Conservation (phyloP, 2,329 filamentous ascomycete species). For the Nothophoma quercina region DNA sequence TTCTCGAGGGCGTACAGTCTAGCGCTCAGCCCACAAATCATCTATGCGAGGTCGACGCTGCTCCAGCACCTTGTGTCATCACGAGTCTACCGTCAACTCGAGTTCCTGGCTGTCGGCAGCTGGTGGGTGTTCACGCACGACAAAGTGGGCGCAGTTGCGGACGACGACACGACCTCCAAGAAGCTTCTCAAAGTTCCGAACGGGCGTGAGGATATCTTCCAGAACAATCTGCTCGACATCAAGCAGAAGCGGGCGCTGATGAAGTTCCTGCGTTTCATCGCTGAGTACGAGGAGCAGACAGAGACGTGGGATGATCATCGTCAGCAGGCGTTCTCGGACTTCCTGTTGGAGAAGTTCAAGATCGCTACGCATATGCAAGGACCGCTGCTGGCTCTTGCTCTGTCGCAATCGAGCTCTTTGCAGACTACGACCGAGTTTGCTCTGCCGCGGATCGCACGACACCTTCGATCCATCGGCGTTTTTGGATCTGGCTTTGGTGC, state of each 20-base stretch:
- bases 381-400: conserved; percentile 72
- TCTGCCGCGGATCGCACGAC: conserved; percentile 75
- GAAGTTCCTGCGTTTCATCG: conserved; percentile 91
- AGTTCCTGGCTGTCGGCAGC: conserved; percentile 91
- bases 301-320: conserved; percentile 68
- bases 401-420: conserved; percentile 68
- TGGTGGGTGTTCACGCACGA: conserved; percentile 76
- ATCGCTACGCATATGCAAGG: conserved; percentile 71
- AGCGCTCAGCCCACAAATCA: conserved; percentile 82
- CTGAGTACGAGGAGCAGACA: conserved; percentile 70
- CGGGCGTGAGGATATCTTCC: conserved; percentile 90
- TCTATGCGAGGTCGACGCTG: conserved; percentile 82
- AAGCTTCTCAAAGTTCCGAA: conserved; percentile 78
- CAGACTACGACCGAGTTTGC: conserved; percentile 71
- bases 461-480: conserved; percentile 84
- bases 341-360: conserved; percentile 63
- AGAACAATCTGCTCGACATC: conserved; percentile 75
- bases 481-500: conserved; percentile 91
- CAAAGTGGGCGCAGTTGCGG: conserved; percentile 35
- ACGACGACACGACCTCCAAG: conserved; percentile 7
- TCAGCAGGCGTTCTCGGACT: conserved; percentile 63
- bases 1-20: conserved; percentile 80
- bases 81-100: conserved; percentile 84
- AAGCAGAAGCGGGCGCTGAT: conserved; percentile 86
- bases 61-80: conserved; percentile 86